phyloP scores from a whole-genome alignment of 2,329 filamentous ascomycete genomes.

The Didymella arachidicola region DNA sequence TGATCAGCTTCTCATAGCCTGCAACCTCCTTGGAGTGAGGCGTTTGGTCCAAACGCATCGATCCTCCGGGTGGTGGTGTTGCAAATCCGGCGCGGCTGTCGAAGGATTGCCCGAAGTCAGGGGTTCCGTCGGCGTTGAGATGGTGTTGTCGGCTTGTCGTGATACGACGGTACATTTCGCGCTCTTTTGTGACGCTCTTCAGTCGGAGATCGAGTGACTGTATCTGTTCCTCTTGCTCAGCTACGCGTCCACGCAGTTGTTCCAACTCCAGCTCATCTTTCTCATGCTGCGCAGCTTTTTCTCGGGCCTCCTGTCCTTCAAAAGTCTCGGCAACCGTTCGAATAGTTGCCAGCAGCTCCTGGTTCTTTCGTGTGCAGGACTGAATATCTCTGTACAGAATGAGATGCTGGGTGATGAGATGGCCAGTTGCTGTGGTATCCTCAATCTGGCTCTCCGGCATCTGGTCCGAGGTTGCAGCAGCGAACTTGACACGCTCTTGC shows the following conservation, averaged over 20 bases:
- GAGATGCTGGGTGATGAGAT: slow-evolving; percentile 88
- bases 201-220: slow-evolving; percentile 81
- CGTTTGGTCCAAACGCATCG: slow-evolving; percentile 48
- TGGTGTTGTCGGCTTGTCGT: slow-evolving; percentile 76
- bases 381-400: slow-evolving; percentile 86
- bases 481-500: slow-evolving; percentile 75
- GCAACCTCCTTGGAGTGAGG: slow-evolving; percentile 66
- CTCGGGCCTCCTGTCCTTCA: slow-evolving; percentile 85
- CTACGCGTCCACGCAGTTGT: slow-evolving; percentile 73
- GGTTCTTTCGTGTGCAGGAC: slow-evolving; percentile 87
- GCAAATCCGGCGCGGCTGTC: slow-evolving; percentile 38
- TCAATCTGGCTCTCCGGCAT: slow-evolving; percentile 69
- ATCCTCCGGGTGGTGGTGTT: slow-evolving; percentile 54
- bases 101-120: slow-evolving; percentile 37
- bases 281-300: slow-evolving; percentile 62
- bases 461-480: slow-evolving; percentile 71
- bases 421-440: slow-evolving; percentile 83
- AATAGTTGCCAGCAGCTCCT: slow-evolving; percentile 81
- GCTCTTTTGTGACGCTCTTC: slow-evolving; percentile 92
- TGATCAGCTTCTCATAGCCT: slow-evolving; percentile 78
- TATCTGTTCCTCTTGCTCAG: slow-evolving; percentile 84
- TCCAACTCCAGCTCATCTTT: slow-evolving; percentile 74
- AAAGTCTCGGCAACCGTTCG: slow-evolving; percentile 86
- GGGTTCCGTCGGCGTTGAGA: slow-evolving; percentile 56
- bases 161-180: slow-evolving; percentile 97